Evolutionary conservation across 2,329 filamentous ascomycete genomes (phyloP), one percentile per base, ranked within the genome.

Genomic region (Arthrobotrys musiformis): DNA sequence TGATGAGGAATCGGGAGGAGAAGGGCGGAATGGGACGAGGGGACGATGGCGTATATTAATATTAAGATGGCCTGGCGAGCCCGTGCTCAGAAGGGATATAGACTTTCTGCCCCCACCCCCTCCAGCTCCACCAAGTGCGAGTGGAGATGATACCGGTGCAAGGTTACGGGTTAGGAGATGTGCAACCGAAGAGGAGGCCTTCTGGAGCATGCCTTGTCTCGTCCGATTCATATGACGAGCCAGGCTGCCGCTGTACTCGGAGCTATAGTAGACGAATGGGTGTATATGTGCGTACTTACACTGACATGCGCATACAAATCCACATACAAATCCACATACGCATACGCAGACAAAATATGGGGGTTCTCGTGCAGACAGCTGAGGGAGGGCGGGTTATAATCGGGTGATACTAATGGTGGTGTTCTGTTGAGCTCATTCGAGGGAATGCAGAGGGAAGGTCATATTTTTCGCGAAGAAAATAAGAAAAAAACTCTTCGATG

Each of bases 361-460:
- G 58, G 35, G 42, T 42, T n/a, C 37, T 48, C 35, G 33, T 58
- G 48, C 26, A 52, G 1, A n/a, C 15, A 8, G 3, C 2, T 22
- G n/a, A 35, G 28, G 66, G 37, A 9, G 52, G 67, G 56, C 17
- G 56, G 68, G 68, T 72, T 64, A 72, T 63, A 63, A 58, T 72
- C 68, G 68, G 68, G 58, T 72, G 68, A 72, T 70, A 58, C 58
- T 70, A 68, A 61, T 54, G 3, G 44, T 42, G n/a, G n/a, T n/a
- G n/a, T 56, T 44, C 60, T 72, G 48, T 64, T 72, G 68, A 72
- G 68, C 68, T 63, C 68, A 58, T 72, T 63, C 58, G 68, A 64
- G 68, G 4, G 68, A 64, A 56, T 56, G 50, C 50, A 56, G 68
- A 44, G 66, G 66, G 66, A 37, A 70, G 66, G 54, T 62, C 56